Evolutionary conservation across 345 rosid genomes (phyloP).

Genomic region (Eucalyptus shirleyi): DNA sequence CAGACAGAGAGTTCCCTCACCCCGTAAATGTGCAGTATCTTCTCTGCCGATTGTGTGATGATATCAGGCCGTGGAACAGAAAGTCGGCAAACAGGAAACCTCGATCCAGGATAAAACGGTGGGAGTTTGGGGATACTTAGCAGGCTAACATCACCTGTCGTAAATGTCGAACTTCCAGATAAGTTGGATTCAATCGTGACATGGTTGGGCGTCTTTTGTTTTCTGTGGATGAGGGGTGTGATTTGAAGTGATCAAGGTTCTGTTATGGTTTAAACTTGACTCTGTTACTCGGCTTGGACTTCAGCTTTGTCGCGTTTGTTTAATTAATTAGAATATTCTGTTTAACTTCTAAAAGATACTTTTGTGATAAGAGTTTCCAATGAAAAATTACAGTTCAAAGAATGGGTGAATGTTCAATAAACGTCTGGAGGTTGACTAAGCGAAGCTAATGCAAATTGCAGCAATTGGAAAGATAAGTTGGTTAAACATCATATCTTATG

Average conservation of each 20-base stretch:
- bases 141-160: not conserved
- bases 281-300: not conserved
- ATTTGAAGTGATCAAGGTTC: not conserved
- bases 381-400: not conserved
- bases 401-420: not conserved
- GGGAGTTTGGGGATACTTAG: not conserved
- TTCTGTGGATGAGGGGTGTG: no score
- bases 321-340: not conserved
- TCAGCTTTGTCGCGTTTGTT: not conserved
- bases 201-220: not conserved
- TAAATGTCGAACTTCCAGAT: not conserved
- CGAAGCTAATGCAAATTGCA: no score
- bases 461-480: no score
- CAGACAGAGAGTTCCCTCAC: not conserved
- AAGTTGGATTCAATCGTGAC: not conserved
- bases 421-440: no score
- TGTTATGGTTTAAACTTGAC: not conserved
- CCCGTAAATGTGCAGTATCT: not conserved
- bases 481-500: no score
- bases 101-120: no score
- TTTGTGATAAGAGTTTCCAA: not conserved
- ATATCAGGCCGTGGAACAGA: not conserved
- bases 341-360: not conserved
- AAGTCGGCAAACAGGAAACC: no score
- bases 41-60: not conserved